Conservation (phyloP, 2,329 filamentous ascomycete genomes). For the Zasmidium citrigriseum region DNA sequence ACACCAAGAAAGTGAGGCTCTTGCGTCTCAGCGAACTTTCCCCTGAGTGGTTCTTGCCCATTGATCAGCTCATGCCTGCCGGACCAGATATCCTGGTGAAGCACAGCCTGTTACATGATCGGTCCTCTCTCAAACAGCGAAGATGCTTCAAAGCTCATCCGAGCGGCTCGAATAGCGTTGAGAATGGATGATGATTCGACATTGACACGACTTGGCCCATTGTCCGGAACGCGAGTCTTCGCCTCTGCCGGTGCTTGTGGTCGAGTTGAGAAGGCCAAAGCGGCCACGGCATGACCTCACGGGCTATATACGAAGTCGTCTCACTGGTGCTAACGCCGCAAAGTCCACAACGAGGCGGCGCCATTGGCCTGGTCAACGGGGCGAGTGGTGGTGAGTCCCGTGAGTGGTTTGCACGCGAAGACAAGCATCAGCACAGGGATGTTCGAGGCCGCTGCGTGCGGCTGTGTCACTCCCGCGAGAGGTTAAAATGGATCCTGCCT, state of each 20-base stretch:
- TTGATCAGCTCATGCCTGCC: not conserved
- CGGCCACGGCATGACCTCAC: not conserved
- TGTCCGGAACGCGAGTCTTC: no score
- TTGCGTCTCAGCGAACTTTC: not conserved
- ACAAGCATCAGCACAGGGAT: no score
- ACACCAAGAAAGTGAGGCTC: not conserved
- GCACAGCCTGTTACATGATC: not conserved
- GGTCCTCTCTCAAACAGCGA: not conserved
- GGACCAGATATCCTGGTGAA: not conserved
- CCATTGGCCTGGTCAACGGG: not conserved
- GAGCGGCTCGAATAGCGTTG: no score
- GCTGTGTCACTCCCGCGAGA: not conserved
- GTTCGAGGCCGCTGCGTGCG: not conserved
- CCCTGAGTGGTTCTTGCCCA: not conserved
- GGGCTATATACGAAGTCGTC: slow-evolving; percentile 1
- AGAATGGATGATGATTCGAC: no score
- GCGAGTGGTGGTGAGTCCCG: no score
- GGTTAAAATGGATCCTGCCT: not conserved
- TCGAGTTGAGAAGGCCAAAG: slow-evolving; percentile 1
- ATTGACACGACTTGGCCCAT: no score
- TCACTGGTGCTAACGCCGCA: not conserved
- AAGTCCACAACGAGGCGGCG: not conserved
- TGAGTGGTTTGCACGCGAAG: slow-evolving; percentile 2
- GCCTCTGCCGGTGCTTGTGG: no score
- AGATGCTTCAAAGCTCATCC: not conserved